Conservation (phyloP, 192 early-diverging fungal genomes). For the Pilaira anomala region DNA sequence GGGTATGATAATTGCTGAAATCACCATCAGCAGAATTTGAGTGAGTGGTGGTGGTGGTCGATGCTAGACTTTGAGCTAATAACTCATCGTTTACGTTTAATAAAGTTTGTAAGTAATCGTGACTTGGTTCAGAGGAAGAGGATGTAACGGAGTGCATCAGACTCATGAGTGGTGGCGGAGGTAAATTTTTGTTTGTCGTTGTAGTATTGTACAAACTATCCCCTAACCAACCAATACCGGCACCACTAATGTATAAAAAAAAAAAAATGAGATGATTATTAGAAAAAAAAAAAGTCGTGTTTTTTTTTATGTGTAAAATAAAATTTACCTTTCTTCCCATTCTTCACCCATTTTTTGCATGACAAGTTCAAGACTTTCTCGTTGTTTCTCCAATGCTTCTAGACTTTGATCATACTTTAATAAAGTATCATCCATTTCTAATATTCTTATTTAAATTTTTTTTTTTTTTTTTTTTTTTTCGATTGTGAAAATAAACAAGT, state of each 20-base stretch:
- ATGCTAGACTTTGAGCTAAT: conserved; percentile 6
- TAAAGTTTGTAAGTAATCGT: conserved; percentile 5
- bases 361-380: conserved; percentile 26
- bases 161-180: neutral
- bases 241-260: conserved; percentile 19
- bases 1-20: neutral
- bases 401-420: conserved; percentile 34
- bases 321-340: conserved; percentile 37
- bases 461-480: neutral
- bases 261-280: too few species aligned
- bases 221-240: conserved; percentile 38
- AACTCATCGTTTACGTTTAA: conserved; percentile 1
- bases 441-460: too few species aligned
- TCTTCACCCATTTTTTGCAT: conserved; percentile 38
- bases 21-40: neutral
- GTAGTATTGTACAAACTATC: neutral
- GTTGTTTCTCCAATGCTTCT: conserved; percentile 29
- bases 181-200: conserved; percentile 2
- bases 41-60: neutral
- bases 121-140: neutral
- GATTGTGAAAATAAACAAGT: too few species aligned
- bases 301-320: too few species aligned
- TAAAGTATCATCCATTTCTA: conserved; percentile 14
- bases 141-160: conserved; percentile 2
- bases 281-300: too few species aligned